Evolutionary conservation across 495 filamentous ascomycete species (phyloP).

Genomic region (Neurospora sp.): DNA sequence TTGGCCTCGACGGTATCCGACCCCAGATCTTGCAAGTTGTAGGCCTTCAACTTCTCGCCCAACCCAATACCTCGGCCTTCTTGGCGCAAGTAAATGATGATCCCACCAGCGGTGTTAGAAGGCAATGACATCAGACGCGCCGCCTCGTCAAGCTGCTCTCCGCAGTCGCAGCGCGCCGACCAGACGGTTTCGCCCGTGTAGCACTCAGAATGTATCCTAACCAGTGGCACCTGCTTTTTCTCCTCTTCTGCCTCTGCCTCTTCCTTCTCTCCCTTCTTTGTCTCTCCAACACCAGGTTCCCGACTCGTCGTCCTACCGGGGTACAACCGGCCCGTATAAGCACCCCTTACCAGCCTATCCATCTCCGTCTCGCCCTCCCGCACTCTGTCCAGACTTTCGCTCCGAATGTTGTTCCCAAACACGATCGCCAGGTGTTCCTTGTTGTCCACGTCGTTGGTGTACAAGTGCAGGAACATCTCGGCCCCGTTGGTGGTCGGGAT

Average conservation of each 20-base stretch:
- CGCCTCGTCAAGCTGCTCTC: constrained; percentile 94
- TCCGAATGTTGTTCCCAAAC: constrained; percentile 78
- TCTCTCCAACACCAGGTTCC: constrained; percentile 13
- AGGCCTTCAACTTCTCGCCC: constrained; percentile 92
- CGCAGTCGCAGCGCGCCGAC: constrained; percentile 95
- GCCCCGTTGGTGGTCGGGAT: constrained; percentile 82
- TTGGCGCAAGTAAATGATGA: constrained; percentile 91
- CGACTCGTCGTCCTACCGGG: constrained; percentile 72
- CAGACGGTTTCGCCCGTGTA: constrained; percentile 98
- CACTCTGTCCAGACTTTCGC: constrained; percentile 64
- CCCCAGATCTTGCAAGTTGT: constrained; percentile 92
- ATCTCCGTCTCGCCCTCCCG: constrained; percentile 86
- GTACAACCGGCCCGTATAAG: constrained; percentile 79
- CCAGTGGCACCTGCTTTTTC: constrained; percentile 46
- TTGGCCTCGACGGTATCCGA: constrained; percentile 96
- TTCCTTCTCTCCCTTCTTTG: not conserved
- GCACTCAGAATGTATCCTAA: constrained; percentile 95
- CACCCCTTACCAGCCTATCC: constrained; percentile 91
- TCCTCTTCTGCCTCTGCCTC: constrained; percentile 4
- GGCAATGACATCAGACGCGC: constrained; percentile 87
- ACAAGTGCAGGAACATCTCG: constrained; percentile 96
- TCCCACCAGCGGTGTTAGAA: constrained; percentile 57
- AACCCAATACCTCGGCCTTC: constrained; percentile 94
- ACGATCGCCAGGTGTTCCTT: constrained; percentile 99
- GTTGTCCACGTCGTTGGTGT: constrained; percentile 81